Evolutionary conservation across 1,284 basidiomycete species (phyloP).

Genomic region (Blastosporella zonata): DNA sequence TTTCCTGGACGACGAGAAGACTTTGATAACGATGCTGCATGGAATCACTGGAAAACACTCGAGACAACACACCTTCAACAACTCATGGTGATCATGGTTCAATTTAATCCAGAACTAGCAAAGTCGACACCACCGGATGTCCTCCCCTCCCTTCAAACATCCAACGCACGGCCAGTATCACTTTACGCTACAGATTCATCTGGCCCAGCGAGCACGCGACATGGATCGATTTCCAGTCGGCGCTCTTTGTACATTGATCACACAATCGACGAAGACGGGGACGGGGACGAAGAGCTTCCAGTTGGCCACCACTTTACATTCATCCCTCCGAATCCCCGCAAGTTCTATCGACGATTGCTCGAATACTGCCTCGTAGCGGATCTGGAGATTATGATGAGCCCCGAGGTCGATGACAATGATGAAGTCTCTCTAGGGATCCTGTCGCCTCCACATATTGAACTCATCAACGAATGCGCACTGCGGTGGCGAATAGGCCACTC

Average conservation of each 20-base stretch:
- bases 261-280: conserved; percentile 42
- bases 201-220: conserved; percentile 36
- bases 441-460: conserved; percentile 75
- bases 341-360: conserved; percentile 82
- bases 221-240: conserved; percentile 63
- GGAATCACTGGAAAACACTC: conserved; percentile 80
- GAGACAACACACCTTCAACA: conserved; percentile 87
- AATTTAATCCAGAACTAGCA: conserved; percentile 84
- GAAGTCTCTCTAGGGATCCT: conserved; percentile 95
- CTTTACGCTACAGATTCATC: conserved; percentile 45
- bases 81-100: conserved; percentile 85
- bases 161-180: conserved; percentile 50
- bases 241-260: conserved; percentile 49
- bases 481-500: conserved; percentile 87
- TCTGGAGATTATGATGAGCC: conserved; percentile 84
- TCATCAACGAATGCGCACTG: conserved; percentile 85
- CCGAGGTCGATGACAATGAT: conserved; percentile 89
- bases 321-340: conserved; percentile 87
- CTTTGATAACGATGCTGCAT: conserved; percentile 79
- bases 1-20: conserved; percentile 88
- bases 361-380: conserved; percentile 85
- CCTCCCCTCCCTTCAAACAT: conserved; percentile 36
- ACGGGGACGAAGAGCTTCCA: conserved; percentile 66
- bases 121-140: conserved; percentile 68
- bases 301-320: conserved; percentile 79